Percentiles rank a stretch among this genome's conserved stretches.
phyloP scores from a whole-genome alignment of 345 rosid genomes.

The Eucalyptus pauciflora region DNA sequence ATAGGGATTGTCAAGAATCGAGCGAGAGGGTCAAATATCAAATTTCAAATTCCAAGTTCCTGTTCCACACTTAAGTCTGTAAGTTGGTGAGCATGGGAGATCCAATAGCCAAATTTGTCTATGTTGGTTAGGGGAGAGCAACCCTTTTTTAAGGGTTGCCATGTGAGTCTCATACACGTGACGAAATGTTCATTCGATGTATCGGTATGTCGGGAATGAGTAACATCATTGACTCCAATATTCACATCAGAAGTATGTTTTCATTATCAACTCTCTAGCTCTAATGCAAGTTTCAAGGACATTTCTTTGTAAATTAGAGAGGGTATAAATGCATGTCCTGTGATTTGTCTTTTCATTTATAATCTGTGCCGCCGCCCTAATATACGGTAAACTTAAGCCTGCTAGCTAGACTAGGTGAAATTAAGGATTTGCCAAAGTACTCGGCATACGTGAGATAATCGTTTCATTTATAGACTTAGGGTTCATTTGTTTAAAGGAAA shows the following conservation, averaged over 20 bases:
- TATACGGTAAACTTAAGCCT: background rate
- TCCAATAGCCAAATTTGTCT: background rate
- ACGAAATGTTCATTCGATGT: background rate
- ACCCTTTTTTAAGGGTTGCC: background rate
- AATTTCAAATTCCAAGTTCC: background rate
- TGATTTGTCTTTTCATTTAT: background rate
- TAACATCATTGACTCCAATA: background rate
- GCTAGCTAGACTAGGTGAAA: background rate
- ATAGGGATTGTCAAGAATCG: background rate
- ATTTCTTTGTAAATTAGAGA: background rate
- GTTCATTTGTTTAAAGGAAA: background rate
- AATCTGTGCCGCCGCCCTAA: background rate
- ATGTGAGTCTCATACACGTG: fast-evolving
- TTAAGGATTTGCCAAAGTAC: background rate
- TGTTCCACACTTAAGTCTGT: background rate
- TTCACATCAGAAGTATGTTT: background rate
- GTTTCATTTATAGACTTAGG: background rate
- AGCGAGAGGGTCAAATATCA: background rate
- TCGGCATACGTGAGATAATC: background rate
- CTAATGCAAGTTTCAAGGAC: background rate
- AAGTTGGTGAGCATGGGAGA: background rate
- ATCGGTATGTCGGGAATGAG: background rate
- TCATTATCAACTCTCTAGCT: background rate
- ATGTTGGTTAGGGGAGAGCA: too few species aligned
- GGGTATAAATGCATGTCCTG: background rate